These are phyloP conservation scores for Theobroma cacao DNA, from an alignment of 345 rosid genomes.

Conservation along the genomic window DNA sequence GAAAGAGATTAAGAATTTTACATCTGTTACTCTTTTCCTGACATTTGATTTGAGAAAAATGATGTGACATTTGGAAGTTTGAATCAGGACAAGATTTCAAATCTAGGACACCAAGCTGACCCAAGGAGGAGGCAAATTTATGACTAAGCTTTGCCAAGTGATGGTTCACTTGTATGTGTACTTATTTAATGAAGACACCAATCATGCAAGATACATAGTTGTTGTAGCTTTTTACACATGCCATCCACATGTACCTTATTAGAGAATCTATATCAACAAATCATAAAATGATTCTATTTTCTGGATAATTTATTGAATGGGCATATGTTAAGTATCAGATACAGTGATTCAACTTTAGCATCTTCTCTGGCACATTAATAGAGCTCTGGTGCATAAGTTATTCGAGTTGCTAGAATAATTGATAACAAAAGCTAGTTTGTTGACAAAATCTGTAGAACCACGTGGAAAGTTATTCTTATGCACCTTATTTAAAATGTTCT, in stretches of 20 bases:
- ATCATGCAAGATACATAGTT: background rate
- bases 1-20: background rate
- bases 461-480: background rate
- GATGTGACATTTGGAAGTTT: background rate
- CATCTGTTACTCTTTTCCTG: background rate
- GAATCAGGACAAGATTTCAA: too few relatives aligned
- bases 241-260: background rate
- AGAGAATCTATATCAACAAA: background rate
- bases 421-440: background rate
- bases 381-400: background rate
- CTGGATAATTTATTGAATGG: background rate
- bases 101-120: background rate
- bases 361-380: background rate
- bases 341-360: background rate
- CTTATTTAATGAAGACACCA: background rate
- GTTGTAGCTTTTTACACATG: background rate
- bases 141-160: background rate
- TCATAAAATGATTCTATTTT: background rate
- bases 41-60: background rate
- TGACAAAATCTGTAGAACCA: background rate
- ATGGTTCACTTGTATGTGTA: background rate
- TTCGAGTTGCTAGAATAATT: background rate
- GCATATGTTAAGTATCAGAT: background rate
- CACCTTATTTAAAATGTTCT: background rate
- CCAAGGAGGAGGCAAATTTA: background rate